phyloP scores from a whole-genome alignment of 73 alveolate genomes.

The Paramecium biaurelia region DNA sequence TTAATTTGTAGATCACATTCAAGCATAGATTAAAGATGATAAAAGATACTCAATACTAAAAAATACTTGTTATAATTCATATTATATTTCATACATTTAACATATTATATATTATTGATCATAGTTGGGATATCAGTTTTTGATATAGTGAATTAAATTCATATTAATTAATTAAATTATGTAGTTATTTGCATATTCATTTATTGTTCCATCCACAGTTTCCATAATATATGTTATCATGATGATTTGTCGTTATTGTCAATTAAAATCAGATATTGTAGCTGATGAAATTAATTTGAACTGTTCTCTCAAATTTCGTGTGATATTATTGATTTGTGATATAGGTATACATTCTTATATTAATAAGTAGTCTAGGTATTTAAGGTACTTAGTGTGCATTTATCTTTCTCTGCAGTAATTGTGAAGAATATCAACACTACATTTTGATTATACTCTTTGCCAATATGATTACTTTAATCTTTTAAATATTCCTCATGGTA shows the following conservation, averaged over 20 bases:
- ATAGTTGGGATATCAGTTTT: neutral
- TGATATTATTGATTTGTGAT: neutral
- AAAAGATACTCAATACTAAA: too few relatives aligned
- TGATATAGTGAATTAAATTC: neutral
- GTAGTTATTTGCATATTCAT: neutral
- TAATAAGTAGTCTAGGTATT: neutral
- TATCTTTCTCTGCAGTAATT: neutral
- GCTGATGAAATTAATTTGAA: neutral
- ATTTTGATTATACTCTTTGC: neutral
- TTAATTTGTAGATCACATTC: too few relatives aligned
- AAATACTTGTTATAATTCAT: too few relatives aligned
- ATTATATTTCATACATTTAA: too few relatives aligned
- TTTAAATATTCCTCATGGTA: slow-evolving; percentile 18
- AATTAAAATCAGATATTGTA: neutral
- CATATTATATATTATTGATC: too few relatives aligned
- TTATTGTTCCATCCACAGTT: slow-evolving; percentile 1
- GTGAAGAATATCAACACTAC: neutral
- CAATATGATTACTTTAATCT: neutral
- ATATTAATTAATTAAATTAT: neutral
- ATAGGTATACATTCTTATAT: neutral
- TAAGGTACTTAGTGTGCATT: neutral
- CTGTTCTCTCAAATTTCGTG: neutral
- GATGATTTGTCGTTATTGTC: neutral
- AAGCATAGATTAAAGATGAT: too few relatives aligned
- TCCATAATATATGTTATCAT: neutral